Percentiles rank a stretch among this genome's conserved stretches.
Evolutionary conservation across 352 stramenopile species (phyloP).

Genomic region (Phytophthora sp.): DNA sequence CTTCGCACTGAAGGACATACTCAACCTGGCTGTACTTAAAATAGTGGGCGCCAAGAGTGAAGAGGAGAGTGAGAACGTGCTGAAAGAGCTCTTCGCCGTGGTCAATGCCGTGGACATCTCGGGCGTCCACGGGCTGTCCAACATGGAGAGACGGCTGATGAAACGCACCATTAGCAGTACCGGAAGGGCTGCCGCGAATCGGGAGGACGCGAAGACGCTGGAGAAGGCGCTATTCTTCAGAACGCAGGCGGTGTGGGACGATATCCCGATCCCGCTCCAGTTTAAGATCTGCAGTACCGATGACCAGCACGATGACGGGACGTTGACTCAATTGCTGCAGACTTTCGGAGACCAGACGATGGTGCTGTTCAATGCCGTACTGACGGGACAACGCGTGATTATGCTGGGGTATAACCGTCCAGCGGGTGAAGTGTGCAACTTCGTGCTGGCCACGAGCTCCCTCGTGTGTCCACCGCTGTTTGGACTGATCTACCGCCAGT

Average conservation of each 20-base stretch:
- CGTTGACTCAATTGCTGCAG: conserved; percentile 67
- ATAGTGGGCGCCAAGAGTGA: conserved; percentile 58
- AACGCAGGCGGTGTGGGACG: conserved; percentile 61
- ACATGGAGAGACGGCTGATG: conserved; percentile 76
- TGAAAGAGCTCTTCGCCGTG: conserved; percentile 68
- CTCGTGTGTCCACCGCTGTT: conserved; percentile 85
- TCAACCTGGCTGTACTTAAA: conserved; percentile 79
- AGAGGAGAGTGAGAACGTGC: conserved; percentile 44
- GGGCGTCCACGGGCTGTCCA: conserved; percentile 63
- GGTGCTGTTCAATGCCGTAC: conserved; percentile 87
- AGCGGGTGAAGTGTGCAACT: conserved; percentile 86
- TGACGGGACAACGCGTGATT: conserved; percentile 78
- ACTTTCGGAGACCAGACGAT: conserved; percentile 89
- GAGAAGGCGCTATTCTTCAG: conserved; percentile 69
- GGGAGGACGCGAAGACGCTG: conserved; percentile 50
- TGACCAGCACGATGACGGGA: conserved; percentile 84
- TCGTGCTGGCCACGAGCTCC: conserved; percentile 82
- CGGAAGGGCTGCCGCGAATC: conserved; percentile 37
- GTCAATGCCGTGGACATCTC: conserved; percentile 80
- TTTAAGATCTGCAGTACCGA: conserved; percentile 86
- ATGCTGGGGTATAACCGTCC: conserved; percentile 87
- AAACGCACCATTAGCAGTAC: conserved; percentile 75
- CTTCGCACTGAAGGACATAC: conserved; percentile 76
- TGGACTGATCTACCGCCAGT: conserved; percentile 81
- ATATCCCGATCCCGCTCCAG: conserved; percentile 68